Evolutionary conservation across 345 rosid genomes (phyloP).

Genomic region (Pugionium dolabratum): DNA sequence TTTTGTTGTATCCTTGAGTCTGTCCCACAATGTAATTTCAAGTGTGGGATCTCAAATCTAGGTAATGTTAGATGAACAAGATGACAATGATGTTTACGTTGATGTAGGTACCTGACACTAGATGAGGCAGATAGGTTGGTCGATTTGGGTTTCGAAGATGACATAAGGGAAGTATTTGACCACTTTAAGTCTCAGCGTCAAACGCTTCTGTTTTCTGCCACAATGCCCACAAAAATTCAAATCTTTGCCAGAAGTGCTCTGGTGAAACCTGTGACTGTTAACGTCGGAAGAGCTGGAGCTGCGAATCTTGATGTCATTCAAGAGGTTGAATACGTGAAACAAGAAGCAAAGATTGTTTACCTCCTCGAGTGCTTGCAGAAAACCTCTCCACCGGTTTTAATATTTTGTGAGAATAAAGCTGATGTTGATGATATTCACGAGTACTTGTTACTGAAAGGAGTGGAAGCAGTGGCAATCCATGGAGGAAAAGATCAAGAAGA

Average conservation of each 20-base stretch:
- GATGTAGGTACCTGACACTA: constrained; percentile 78
- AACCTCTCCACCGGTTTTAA: constrained; percentile 89
- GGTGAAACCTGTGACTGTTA: constrained; percentile 82
- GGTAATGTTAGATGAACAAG: background rate
- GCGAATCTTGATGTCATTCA: constrained; percentile 97
- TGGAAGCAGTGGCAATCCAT: constrained; percentile 89
- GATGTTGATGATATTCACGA: constrained; percentile 92
- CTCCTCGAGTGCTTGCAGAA: constrained; percentile 92
- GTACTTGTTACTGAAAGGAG: constrained; percentile 89
- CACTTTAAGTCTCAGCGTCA: constrained; percentile 92
- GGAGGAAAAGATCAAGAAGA: constrained; percentile 97
- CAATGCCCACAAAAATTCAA: constrained; percentile 95
- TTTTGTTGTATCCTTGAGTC: constrained; percentile 8
- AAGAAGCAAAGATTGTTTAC: constrained; percentile 91
- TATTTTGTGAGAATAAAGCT: constrained; percentile 97
- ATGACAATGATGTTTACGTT: constrained; percentile 29
- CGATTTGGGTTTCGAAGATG: constrained; percentile 96
- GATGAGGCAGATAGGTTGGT: constrained; percentile 97
- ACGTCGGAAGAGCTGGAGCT: constrained; percentile 96
- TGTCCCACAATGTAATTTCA: constrained; percentile 13
- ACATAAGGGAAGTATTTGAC: constrained; percentile 93
- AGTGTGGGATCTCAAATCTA: background rate
- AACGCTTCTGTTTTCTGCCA: constrained; percentile 87
- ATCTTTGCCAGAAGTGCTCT: constrained; percentile 87
- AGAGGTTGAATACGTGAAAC: constrained; percentile 94